Conservation (phyloP, 805 yeast genomes). For the Nakazawaea molendinolei region DNA sequence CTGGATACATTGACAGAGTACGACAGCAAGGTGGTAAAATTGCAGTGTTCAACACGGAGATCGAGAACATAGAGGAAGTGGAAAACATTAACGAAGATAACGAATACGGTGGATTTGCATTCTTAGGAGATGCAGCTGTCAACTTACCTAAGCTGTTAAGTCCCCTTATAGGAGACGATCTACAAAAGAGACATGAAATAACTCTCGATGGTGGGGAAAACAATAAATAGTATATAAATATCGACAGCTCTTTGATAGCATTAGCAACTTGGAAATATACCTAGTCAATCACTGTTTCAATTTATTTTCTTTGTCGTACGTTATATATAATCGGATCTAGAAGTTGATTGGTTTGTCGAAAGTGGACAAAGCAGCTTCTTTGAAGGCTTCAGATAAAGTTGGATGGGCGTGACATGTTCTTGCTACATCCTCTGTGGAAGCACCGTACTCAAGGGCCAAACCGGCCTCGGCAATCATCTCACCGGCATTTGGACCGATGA, state of each 20-base stretch:
- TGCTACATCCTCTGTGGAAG: conserved; percentile 94
- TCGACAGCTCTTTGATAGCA: too few species aligned
- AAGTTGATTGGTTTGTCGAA: conserved; percentile 89
- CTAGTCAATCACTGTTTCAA: too few species aligned
- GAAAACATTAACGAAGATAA: conserved; percentile 34
- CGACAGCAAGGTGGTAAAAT: conserved; percentile 68
- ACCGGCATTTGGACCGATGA: conserved; percentile 97
- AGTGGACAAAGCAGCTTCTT: conserved; percentile 94
- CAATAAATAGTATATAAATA: too few species aligned
- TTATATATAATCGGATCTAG: conserved; percentile 33
- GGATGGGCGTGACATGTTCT: conserved; percentile 99
- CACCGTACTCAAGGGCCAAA: conserved; percentile 97
- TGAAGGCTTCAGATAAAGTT: conserved; percentile 94
- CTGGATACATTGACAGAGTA: conserved; percentile 80
- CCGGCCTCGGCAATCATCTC: conserved; percentile 99
- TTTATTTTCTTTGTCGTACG: too few species aligned
- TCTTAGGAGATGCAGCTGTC: conserved; percentile 74
- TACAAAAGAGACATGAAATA: neutral
- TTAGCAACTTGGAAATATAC: too few species aligned
- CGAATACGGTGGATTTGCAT: conserved; percentile 52
- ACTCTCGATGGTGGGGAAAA: neutral
- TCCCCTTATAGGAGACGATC: conserved; percentile 30
- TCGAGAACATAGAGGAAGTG: conserved; percentile 36
- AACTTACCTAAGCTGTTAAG: conserved; percentile 61
- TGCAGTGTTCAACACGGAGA: conserved; percentile 76